Conservation (phyloP, 108 stramenopile species). For the Nitzschia sp. region DNA sequence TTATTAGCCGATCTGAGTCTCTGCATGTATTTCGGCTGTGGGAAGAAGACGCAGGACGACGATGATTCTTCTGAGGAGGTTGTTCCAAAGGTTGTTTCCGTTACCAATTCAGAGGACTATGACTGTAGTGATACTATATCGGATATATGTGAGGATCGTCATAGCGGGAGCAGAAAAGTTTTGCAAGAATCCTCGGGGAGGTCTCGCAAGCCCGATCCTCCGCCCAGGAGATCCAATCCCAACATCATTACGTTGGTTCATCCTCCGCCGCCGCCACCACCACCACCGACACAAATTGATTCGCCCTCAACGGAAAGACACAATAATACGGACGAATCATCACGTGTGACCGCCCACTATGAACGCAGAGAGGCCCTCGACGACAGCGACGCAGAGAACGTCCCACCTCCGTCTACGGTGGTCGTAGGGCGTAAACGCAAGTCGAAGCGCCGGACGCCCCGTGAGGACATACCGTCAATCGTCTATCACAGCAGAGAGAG, state of each 20-base stretch:
- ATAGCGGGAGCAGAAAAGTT: background rate
- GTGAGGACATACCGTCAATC: background rate
- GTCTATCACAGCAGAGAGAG: background rate
- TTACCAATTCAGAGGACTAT: slow-evolving; percentile 10
- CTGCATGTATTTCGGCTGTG: slow-evolving; percentile 11
- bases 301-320: background rate
- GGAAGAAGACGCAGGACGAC: too few relatives aligned
- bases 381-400: background rate
- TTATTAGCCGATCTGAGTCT: slow-evolving; percentile 12
- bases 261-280: background rate
- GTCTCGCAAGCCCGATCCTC: background rate
- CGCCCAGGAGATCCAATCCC: background rate
- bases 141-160: slow-evolving; percentile 8
- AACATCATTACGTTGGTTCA: background rate
- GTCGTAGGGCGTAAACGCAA: background rate
- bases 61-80: background rate
- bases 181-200: background rate
- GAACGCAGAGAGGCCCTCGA: background rate
- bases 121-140: slow-evolving; percentile 1
- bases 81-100: slow-evolving; percentile 2
- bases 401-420: background rate
- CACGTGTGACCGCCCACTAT: background rate
- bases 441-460: background rate
- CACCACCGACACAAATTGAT: background rate
- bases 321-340: background rate